phyloP scores from a whole-genome alignment of 2,329 filamentous ascomycete species.

The Nannizzia gypsea region DNA sequence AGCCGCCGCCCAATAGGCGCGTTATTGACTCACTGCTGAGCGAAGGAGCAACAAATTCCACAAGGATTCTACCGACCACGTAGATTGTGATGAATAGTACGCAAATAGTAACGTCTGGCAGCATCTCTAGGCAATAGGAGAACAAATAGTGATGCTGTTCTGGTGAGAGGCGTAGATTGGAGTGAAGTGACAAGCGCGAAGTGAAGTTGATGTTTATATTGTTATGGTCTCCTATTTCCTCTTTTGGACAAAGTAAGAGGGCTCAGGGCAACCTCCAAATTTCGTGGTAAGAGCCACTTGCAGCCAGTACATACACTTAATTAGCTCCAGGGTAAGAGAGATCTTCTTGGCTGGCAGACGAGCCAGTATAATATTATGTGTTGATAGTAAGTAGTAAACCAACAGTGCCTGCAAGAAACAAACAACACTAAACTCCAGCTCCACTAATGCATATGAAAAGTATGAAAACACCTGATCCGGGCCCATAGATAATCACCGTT shows the following conservation, averaged over 20 bases:
- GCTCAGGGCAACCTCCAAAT: background rate
- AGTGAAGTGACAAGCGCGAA: background rate
- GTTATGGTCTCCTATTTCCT: background rate
- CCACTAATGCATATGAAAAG: slow-evolving; percentile 1
- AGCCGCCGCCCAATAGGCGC: background rate
- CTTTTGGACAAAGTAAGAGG: background rate
- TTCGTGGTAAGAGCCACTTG: background rate
- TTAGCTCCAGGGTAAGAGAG: too few relatives aligned
- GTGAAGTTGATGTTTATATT: background rate
- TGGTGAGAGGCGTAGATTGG: background rate
- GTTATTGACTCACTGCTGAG: background rate
- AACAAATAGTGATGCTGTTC: background rate
- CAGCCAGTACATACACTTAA: too few relatives aligned
- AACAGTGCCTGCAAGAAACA: background rate
- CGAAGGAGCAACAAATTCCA: background rate
- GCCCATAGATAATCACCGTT: background rate
- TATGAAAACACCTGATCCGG: background rate
- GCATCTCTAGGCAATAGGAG: background rate
- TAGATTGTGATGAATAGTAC: background rate
- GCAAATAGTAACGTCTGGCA: background rate
- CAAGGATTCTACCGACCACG: background rate
- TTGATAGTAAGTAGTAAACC: background rate
- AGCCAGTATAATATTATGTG: background rate
- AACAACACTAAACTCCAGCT: background rate
- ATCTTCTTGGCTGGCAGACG: too few relatives aligned